Conservation (phyloP, 805 yeast genomes). For the Pichia sporocuriosa region DNA sequence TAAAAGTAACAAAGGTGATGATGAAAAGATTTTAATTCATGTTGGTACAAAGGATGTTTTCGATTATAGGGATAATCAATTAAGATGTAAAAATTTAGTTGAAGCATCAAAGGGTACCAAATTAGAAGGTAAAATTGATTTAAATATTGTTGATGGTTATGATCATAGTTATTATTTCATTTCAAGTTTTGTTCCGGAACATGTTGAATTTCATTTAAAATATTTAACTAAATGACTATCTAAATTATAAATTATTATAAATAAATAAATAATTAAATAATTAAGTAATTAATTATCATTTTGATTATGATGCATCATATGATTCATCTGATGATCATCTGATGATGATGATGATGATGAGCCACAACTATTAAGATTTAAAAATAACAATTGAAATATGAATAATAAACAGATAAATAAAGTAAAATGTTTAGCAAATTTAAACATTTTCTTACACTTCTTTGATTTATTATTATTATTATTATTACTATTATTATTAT, state of each 20-base stretch:
- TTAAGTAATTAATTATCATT: too few relatives aligned
- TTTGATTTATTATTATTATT: neutral
- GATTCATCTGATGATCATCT: too few relatives aligned
- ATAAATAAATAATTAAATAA: too few relatives aligned
- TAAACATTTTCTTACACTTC: neutral
- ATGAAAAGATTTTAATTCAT: slow-evolving; percentile 66
- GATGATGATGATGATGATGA: too few relatives aligned
- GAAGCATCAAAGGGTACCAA: slow-evolving; percentile 51
- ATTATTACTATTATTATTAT: neutral
- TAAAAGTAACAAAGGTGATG: slow-evolving; percentile 33
- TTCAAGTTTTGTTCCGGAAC: slow-evolving; percentile 70
- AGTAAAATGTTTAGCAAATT: neutral
- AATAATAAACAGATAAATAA: neutral
- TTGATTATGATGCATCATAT: too few relatives aligned
- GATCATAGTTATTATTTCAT: slow-evolving; percentile 91
- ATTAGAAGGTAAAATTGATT: slow-evolving; percentile 53
- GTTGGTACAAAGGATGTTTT: slow-evolving; percentile 78
- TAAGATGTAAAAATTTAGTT: slow-evolving; percentile 68
- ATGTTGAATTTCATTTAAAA: slow-evolving; percentile 82
- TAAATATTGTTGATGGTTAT: slow-evolving; percentile 68
- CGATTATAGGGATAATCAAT: slow-evolving; percentile 43
- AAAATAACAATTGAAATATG: neutral
- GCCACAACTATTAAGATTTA: too few relatives aligned
- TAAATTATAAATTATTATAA: slow-evolving; percentile 1
- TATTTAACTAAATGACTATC: slow-evolving; percentile 24